Conservation (phyloP, 495 filamentous ascomycete species). For the Pyrenula aspistea region DNA sequence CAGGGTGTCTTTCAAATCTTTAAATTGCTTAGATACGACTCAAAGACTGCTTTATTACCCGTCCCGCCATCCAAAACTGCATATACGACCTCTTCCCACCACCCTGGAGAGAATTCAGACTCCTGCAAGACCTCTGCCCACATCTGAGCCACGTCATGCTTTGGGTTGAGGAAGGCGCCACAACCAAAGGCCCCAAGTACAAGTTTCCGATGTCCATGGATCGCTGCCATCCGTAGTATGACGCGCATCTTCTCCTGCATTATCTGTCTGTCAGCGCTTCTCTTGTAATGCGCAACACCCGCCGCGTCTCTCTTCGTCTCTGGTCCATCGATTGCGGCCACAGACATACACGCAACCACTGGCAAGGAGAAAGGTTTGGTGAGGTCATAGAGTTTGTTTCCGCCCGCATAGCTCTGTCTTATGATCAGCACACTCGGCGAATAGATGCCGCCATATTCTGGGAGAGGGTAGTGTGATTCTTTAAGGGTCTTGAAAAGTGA, state of each 20-base stretch:
- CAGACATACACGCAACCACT: slow-evolving; percentile 42
- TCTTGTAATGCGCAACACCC: slow-evolving; percentile 15
- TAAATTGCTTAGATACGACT: background rate
- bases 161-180: slow-evolving; percentile 50
- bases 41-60: background rate
- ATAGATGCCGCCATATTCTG: slow-evolving; percentile 39
- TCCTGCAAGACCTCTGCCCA: slow-evolving; percentile 47
- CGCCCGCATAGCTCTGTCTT: slow-evolving; percentile 24
- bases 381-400: slow-evolving; percentile 29
- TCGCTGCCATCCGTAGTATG: slow-evolving; percentile 40
- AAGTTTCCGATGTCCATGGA: slow-evolving; percentile 36
- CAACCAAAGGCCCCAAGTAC: slow-evolving; percentile 60
- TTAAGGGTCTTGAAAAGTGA: slow-evolving; percentile 42
- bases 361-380: slow-evolving; percentile 24
- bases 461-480: slow-evolving; percentile 42
- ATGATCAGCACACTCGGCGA: slow-evolving; percentile 46
- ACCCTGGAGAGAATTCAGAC: slow-evolving; percentile 39
- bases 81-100: slow-evolving; percentile 43
- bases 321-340: slow-evolving; percentile 41
- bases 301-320: slow-evolving; percentile 15
- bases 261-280: slow-evolving; percentile 28
- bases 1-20: background rate
- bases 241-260: slow-evolving; percentile 48
- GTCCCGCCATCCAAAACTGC: slow-evolving; percentile 31
- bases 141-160: slow-evolving; percentile 44